Conservation (phyloP, 2,329 filamentous ascomycete species). For the Trichoderma aggressivum region DNA sequence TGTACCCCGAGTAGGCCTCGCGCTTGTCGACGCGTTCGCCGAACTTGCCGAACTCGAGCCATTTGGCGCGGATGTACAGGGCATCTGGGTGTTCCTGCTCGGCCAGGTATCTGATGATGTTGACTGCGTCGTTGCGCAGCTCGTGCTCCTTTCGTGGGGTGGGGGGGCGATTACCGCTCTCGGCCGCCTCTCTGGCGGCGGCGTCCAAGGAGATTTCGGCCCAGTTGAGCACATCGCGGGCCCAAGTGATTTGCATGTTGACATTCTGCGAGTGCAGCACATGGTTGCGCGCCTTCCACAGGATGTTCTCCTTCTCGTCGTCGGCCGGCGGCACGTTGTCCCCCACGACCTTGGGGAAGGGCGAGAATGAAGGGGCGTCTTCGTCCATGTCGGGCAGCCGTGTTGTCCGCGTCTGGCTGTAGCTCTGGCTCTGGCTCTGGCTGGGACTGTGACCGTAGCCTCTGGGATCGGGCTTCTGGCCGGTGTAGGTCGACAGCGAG, state of each 20-base stretch:
- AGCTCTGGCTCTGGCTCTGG: not conserved
- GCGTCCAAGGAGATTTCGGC: conserved; percentile 81
- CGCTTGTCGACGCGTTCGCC: conserved; percentile 87
- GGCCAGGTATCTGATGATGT: conserved; percentile 84
- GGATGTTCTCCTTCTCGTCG: conserved; percentile 85
- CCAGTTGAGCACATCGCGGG: conserved; percentile 85
- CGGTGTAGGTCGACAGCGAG: conserved; percentile 40
- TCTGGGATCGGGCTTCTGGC: conserved; percentile 21
- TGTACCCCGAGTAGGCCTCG: conserved; percentile 86
- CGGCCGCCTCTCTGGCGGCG: conserved; percentile 59
- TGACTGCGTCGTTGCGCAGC: conserved; percentile 81
- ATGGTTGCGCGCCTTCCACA: conserved; percentile 78
- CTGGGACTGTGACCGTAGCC: not conserved
- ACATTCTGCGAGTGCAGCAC: conserved; percentile 93
- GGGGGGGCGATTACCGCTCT: conserved; percentile 53
- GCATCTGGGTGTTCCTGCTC: conserved; percentile 91
- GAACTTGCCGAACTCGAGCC: conserved; percentile 97
- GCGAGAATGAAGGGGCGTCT: conserved; percentile 76
- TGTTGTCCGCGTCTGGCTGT: conserved; percentile 28
- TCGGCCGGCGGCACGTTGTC: conserved; percentile 91
- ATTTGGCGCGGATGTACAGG: conserved; percentile 91
- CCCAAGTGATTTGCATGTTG: conserved; percentile 95
- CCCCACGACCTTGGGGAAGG: conserved; percentile 82
- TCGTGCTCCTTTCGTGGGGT: conserved; percentile 90
- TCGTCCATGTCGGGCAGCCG: conserved; percentile 44